These are phyloP conservation scores for Colletotrichum acutatum DNA, from an alignment of 2,329 filamentous ascomycete species.

Conservation along the genomic window DNA sequence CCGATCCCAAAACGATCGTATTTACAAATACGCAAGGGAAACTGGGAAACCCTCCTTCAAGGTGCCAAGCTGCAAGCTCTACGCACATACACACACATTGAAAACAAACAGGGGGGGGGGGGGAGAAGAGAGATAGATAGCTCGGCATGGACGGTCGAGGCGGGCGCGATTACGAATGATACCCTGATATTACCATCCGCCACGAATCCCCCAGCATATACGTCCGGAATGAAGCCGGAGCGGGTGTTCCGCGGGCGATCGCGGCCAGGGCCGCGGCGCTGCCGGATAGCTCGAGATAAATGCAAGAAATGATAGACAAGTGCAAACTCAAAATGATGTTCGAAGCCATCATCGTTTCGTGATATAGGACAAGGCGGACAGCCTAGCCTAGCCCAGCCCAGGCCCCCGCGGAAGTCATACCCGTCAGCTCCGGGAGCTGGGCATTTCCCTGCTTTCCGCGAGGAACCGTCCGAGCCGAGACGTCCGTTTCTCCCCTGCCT, in stretches of 20 bases:
- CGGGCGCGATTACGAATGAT: conserved; percentile 27
- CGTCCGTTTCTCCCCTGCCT: background rate
- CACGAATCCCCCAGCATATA: background rate
- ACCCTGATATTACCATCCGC: conserved; percentile 30
- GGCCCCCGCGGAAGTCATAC: background rate
- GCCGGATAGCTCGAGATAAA: background rate
- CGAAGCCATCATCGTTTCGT: background rate
- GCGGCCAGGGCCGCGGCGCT: background rate
- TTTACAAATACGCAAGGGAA: background rate
- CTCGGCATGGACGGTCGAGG: background rate
- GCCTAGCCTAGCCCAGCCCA: too few relatives aligned
- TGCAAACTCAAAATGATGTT: background rate
- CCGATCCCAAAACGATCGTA: background rate
- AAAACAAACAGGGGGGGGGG: background rate
- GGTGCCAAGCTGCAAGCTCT: background rate
- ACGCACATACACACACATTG: background rate
- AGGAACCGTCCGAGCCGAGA: background rate
- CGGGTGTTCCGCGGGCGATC: conserved; percentile 5
- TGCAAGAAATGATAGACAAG: conserved; percentile 5
- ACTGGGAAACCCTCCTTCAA: background rate
- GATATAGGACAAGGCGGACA: background rate
- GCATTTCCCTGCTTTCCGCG: background rate
- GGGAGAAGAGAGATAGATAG: background rate
- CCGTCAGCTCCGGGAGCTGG: background rate
- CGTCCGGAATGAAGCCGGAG: conserved; percentile 15